Evolutionary conservation across 768 basidiomycete species (phyloP), one percentile per base, ranked within the genome.

Genomic region (Saitozyma podzolica): DNA sequence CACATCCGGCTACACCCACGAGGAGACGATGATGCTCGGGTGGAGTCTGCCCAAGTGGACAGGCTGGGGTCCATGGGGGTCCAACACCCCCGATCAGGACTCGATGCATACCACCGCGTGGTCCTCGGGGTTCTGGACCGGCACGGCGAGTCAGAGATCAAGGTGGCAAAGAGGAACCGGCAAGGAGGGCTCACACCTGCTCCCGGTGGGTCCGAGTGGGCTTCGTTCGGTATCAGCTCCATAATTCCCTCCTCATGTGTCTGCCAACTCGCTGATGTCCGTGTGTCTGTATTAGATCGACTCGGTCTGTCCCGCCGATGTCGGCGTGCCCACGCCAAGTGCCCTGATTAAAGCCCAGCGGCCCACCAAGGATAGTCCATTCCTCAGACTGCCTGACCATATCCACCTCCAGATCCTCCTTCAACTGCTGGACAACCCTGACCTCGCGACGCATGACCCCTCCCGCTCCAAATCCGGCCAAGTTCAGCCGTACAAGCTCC

Each of bases 1-100:
- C 50, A 51, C 45, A 14, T 45, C 42, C 29, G 62, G 54, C 3
- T 61, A 42, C 9, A 48, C 53, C 11, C 61, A 72, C 49, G 62
- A 60, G 14, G 56, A 64, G 50, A 37, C 29, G 3, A 53, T 68
- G 50, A 54, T 72, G 43, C 48, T 67, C 13, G 50, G 37, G 37
- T 69, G 65, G 62, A 62, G 59, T 61, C 42, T 72, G 16, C 70
- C 70, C 7, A 64, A 61, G 47, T 68, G 66, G 63, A 66, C 62
- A 9, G 69, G 69, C 1, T 54, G 59, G 20, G 58, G 43, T 0
- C 48, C 51, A 0, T 71, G 69, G 69, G 48, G 20, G 3, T 8
- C 6, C 19, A 45, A 37, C 5, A 9, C 19, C 14, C 19, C 13
- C 40, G 20, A 39, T 14, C 11, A 40, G 19, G 45, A 47, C 16